Evolutionary conservation across 73 alveolate genomes (phyloP), one percentile per base, ranked within the genome.

Genomic region (Paramecium octaurelia): DNA sequence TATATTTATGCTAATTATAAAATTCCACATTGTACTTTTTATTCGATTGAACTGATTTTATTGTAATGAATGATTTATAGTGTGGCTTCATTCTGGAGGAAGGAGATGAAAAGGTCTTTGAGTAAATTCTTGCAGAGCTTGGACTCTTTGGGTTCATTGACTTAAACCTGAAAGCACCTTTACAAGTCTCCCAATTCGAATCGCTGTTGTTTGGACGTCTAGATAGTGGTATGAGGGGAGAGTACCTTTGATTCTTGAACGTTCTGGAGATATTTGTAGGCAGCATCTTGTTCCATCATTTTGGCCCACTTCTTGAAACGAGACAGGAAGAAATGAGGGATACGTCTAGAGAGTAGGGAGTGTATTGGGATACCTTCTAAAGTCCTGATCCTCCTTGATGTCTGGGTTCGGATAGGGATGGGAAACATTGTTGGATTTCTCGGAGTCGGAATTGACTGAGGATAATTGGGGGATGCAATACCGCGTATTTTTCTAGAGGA

Each of bases 251-350:
- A 80, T 23, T 80, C 91, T 48, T 80, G 31, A n/a, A 80, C 91
- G 23, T 80, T 80, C 7, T 80, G 57, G 43, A 80, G 18, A 43
- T 80, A 80, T 43, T 80, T 80, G 31, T 80, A 80, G 4, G 91
- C 91, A n/a, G 73, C 76, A 18, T 80, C 91, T 48, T 80, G 57
- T 12, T 80, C 91, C 91, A 80, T 80, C 91, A 80, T 80, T 80
- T 80, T 80, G 9, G 91, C 91, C 91, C 91, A 80, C 34, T 80
- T 80, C 12, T 80, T 80, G 36, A 80, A 80, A 16, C 91, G 46
- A 9, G 91, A 80, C 18, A 80, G 34, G 36, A 80, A 80, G 54
- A 80, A 80, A 35, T 80, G 91, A 23, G 91, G 91, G 8, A 80
- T 80, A 5, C 91, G 70, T 14, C 91, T 80, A 31, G 31, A 9